Evolutionary conservation across 257 asterid species (phyloP).

Genomic region (Fraxinus americana): DNA sequence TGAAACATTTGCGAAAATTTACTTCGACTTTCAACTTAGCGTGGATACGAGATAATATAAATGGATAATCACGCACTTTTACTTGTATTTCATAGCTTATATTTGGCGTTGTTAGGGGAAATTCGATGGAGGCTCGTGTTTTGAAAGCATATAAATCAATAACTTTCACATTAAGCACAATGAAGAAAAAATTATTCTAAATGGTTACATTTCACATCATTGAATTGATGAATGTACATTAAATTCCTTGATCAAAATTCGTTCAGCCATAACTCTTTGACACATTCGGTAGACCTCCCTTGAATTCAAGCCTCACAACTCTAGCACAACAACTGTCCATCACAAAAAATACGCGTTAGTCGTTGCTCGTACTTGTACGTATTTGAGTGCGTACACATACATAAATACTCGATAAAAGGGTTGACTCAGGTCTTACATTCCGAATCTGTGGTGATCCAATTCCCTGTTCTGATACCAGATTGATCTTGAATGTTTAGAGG

Average conservation of each 20-base stretch:
- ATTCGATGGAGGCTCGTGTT: too few relatives aligned
- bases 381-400: neutral
- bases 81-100: too few relatives aligned
- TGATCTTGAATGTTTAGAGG: conserved; percentile 39
- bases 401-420: neutral
- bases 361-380: neutral
- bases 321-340: conserved; percentile 75
- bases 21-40: too few relatives aligned
- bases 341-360: neutral
- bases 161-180: too few relatives aligned
- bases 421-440: conserved; percentile 54
- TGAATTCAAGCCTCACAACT: conserved; percentile 45
- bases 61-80: too few relatives aligned
- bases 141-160: too few relatives aligned
- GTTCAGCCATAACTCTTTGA: conserved; percentile 3
- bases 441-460: conserved; percentile 84
- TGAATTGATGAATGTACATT: conserved; percentile 9
- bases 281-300: neutral
- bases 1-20: too few relatives aligned
- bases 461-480: conserved; percentile 39
- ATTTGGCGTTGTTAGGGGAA: too few relatives aligned
- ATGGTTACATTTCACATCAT: conserved; percentile 24
- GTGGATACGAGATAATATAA: too few relatives aligned
- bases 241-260: conserved; percentile 16
- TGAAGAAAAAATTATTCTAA: neutral